Conservation (phyloP, 495 filamentous ascomycete species). For the Chaetomium cochliodes region DNA sequence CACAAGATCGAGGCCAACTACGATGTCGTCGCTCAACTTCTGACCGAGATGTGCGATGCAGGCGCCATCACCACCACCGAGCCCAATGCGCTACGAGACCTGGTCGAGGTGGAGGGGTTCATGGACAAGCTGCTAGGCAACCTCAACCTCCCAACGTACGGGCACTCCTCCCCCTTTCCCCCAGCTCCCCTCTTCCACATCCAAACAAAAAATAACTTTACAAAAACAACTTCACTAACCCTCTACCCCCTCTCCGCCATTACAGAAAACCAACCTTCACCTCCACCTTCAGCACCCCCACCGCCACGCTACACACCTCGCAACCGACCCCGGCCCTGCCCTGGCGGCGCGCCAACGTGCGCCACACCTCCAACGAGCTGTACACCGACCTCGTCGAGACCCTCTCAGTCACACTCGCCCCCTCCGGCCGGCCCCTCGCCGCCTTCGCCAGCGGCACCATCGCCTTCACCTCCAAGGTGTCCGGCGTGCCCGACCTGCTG, state of each 20-base stretch:
- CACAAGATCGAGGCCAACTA: slow-evolving; percentile 84
- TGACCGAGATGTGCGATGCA: slow-evolving; percentile 95
- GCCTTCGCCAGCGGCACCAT: slow-evolving; percentile 91
- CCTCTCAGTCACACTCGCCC: slow-evolving; percentile 79
- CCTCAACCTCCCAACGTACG: slow-evolving; percentile 74
- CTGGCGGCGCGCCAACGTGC: slow-evolving; percentile 88
- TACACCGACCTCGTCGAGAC: slow-evolving; percentile 96
- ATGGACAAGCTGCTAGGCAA: slow-evolving; percentile 89
- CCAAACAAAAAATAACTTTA: too few relatives aligned
- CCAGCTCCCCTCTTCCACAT: too few relatives aligned
- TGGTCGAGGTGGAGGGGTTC: slow-evolving; percentile 85
- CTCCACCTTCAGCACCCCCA: slow-evolving; percentile 29
- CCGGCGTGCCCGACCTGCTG: slow-evolving; percentile 85
- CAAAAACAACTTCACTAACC: background rate
- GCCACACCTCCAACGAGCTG: slow-evolving; percentile 94
- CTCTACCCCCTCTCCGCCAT: background rate
- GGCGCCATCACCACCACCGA: slow-evolving; percentile 89
- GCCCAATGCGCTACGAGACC: slow-evolving; percentile 85
- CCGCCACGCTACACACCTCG: background rate
- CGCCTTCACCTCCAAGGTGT: slow-evolving; percentile 91
- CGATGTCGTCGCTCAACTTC: slow-evolving; percentile 89
- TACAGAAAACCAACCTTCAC: slow-evolving; percentile 23
- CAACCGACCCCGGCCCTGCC: slow-evolving; percentile 54
- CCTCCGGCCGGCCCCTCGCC: slow-evolving; percentile 80
- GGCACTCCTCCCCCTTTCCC: background rate